A percentile compares a stretch with the other conserved stretches of the same genome.
Evolutionary conservation across 169 alveolate species (phyloP).

Genomic region (Toxoplasma gondii): DNA sequence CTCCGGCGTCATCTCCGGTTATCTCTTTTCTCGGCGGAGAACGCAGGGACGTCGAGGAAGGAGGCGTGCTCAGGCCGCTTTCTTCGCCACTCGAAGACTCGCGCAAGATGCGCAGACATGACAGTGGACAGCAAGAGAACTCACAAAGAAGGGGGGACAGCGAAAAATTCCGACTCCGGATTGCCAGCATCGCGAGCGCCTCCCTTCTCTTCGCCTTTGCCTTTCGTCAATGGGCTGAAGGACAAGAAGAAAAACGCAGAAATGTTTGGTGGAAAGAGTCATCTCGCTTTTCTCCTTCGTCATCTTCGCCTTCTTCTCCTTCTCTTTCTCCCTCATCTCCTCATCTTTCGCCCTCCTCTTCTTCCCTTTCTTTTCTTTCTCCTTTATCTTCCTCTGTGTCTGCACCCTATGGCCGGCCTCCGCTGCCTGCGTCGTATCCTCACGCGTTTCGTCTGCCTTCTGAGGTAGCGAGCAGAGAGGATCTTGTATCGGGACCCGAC

Average conservation of each 20-base stretch:
- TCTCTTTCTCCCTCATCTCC: neutral
- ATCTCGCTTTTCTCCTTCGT: neutral
- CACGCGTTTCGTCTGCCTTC: neutral
- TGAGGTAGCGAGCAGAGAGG: too few relatives aligned
- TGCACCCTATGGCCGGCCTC: neutral
- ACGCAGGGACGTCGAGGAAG: neutral
- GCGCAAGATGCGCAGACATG: neutral
- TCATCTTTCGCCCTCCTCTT: neutral
- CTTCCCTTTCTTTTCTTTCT: neutral
- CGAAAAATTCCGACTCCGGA: neutral
- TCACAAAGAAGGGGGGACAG: neutral
- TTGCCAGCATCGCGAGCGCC: constrained; percentile 1
- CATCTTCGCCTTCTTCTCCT: neutral
- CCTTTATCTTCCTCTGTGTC: neutral
- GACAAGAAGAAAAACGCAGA: constrained; percentile 14
- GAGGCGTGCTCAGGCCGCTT: neutral
- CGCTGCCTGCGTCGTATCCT: too few relatives aligned
- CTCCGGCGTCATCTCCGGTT: neutral
- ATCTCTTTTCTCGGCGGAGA: neutral
- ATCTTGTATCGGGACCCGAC: too few relatives aligned
- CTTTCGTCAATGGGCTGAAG: neutral
- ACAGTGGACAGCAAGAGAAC: neutral
- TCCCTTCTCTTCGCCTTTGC: constrained; percentile 28
- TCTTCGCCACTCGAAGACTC: neutral
- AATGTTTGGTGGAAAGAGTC: neutral